phyloP scores from a whole-genome alignment of 345 rosid genomes.

The Erucastrum elatum region DNA sequence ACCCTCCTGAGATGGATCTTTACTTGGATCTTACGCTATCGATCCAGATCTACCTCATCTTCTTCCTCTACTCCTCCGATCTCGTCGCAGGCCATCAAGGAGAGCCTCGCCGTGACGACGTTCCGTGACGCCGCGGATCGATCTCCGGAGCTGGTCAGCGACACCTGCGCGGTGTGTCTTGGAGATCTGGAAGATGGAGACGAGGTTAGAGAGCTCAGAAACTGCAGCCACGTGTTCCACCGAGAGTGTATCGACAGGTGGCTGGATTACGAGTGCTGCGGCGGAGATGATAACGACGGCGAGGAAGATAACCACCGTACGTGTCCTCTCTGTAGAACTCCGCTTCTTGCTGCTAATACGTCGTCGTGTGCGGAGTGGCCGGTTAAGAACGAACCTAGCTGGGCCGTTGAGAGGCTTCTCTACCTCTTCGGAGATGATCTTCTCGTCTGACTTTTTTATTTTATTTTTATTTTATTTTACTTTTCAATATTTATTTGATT shows the following conservation, averaged over 20 bases:
- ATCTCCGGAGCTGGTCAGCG: slow-evolving; percentile 34
- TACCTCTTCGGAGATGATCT: slow-evolving; percentile 93
- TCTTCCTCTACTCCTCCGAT: slow-evolving; percentile 20
- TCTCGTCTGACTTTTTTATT: slow-evolving; percentile 37
- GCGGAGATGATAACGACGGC: slow-evolving; percentile 41
- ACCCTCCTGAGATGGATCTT: slow-evolving; percentile 74
- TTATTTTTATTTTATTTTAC: background rate
- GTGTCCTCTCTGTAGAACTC: slow-evolving; percentile 90
- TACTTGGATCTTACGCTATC: slow-evolving; percentile 56
- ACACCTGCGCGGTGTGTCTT: slow-evolving; percentile 87
- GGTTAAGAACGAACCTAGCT: slow-evolving; percentile 65
- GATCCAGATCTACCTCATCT: slow-evolving; percentile 42
- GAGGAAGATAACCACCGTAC: slow-evolving; percentile 54
- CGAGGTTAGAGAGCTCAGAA: slow-evolving; percentile 75
- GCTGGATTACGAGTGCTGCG: slow-evolving; percentile 59
- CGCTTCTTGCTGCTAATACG: slow-evolving; percentile 49
- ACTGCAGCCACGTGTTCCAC: slow-evolving; percentile 92
- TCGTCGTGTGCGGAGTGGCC: slow-evolving; percentile 38
- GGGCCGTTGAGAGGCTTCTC: slow-evolving; percentile 87
- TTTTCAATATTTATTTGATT: slow-evolving; percentile 18
- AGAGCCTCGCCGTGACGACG: slow-evolving; percentile 54
- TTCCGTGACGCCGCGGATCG: slow-evolving; percentile 61
- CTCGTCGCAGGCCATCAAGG: slow-evolving; percentile 57
- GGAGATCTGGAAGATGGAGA: slow-evolving; percentile 54
- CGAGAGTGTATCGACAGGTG: slow-evolving; percentile 84